Evolutionary conservation across 805 yeast genomes (phyloP), one percentile per base, ranked within the genome.

Genomic region (Yarrowia bubula): DNA sequence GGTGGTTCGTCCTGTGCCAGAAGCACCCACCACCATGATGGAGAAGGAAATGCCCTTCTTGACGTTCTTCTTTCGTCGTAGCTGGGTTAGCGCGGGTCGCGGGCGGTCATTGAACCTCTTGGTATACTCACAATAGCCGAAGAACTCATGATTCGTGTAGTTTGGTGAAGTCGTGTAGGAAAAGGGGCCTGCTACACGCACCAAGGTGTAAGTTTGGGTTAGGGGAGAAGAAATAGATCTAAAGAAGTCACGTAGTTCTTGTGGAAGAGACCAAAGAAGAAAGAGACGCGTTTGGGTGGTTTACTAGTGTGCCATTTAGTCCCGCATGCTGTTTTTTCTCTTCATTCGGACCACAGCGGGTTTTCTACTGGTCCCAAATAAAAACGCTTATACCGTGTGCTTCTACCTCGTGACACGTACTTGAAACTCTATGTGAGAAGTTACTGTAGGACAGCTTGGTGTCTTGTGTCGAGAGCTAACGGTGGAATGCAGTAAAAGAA

Each of bases 1-100:
- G 1, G 92, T 83, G 33, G 88, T 82, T 71, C 89, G 86, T 2
- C 96, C 96, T 7, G 87, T 80, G 2, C 92, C 92, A 72, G 84
- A 81, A 66, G 85, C 84, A 4, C 96, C 96, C 62, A 85, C 82
- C 15, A 88, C 84, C 81, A 90, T 81, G 66, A 89, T 75, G 17
- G 89, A 84, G 71, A 89, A 84, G 68, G 83, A 84, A 67, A 84
- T 77, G 8, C 87, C 89, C 71, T 83, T 87, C 70, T 83, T 84
- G 66, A 85, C 82, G 71, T 81, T 83, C 72, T 84, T 87, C 68
- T 86, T 79, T 70, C 86, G 79, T 61, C 85, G 78, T n/a, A 82
- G 65, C 67, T 67, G 51, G 8, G 47, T 41, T 55, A 41, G 47
- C 6, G 31, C n/a, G 13, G 31, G 6, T 14, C 7, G 5, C 8